Evolutionary conservation across 768 basidiomycete species (phyloP).

Genomic region (Agrocybe praecox): DNA sequence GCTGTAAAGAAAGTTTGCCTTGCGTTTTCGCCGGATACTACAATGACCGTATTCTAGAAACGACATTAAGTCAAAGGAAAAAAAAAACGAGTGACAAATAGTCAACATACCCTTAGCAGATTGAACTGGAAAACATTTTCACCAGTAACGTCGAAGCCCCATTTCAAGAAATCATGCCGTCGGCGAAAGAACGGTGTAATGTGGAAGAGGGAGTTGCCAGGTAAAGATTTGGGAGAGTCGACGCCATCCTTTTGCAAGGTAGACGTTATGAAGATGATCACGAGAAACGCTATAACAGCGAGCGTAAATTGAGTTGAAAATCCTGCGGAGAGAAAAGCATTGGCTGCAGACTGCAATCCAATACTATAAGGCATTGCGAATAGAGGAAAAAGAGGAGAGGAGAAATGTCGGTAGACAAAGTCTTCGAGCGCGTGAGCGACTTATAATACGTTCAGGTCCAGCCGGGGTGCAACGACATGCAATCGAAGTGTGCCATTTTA

Average conservation of each 20-base stretch:
- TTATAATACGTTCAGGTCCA: conserved; percentile 30
- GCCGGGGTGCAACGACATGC: conserved; percentile 30
- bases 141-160: conserved; percentile 70
- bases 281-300: conserved; percentile 48
- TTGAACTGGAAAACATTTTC: conserved; percentile 71
- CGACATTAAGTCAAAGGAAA: conserved; percentile 10
- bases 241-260: conserved; percentile 48
- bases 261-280: conserved; percentile 46
- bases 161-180: conserved; percentile 73
- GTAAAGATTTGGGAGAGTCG: conserved; percentile 58
- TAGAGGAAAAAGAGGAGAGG: conserved; percentile 6
- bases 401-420: conserved; percentile 24
- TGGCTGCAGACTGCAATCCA: conserved; percentile 49
- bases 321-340: conserved; percentile 53
- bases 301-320: conserved; percentile 50
- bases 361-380: conserved; percentile 50
- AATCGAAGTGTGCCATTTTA: conserved; percentile 27
- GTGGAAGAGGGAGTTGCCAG: conserved; percentile 57
- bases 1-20: conserved; percentile 71
- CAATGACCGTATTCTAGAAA: conserved; percentile 69
- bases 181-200: conserved; percentile 69
- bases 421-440: conserved; percentile 18
- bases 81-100: conserved; percentile 11
- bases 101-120: conserved; percentile 58
- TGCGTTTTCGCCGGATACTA: conserved; percentile 73